Evolutionary conservation across 75 land plant genomes (phyloP).

Genomic region (Picea sitchensis): DNA sequence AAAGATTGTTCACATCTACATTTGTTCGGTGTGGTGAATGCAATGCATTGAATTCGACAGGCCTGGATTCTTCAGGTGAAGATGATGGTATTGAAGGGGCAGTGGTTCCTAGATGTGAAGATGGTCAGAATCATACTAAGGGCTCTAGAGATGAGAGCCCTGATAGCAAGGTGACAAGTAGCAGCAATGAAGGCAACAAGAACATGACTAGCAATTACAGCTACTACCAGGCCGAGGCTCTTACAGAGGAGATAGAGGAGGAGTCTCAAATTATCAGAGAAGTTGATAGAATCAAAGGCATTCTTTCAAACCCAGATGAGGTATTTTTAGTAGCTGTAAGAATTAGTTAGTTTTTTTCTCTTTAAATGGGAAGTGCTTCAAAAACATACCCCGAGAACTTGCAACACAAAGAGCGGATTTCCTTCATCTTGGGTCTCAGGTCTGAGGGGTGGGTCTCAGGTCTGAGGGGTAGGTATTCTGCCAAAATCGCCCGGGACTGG

Average conservation of each 20-base stretch:
- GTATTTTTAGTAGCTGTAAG: background rate
- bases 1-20: conserved; percentile 25
- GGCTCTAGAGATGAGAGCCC: conserved; percentile 5
- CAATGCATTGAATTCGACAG: conserved; percentile 9
- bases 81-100: conserved; percentile 1
- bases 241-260: conserved; percentile 23
- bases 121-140: background rate
- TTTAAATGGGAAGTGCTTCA: no score
- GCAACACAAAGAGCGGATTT: no score
- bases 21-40: conserved; percentile 10
- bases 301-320: conserved; percentile 17
- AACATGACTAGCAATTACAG: conserved; percentile 3
- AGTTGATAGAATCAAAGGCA: conserved; percentile 15
- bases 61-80: conserved; percentile 2
- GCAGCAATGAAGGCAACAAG: background rate
- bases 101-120: conserved; percentile 5
- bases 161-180: conserved; percentile 16
- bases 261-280: conserved; percentile 9
- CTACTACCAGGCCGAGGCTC: conserved; percentile 21
- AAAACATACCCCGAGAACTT: no score
- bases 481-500: no score
- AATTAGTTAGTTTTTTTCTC: no score
- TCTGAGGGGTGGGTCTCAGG: no score
- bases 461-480: no score
- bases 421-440: no score